Base-by-base conservation (phyloP, 2,329 filamentous ascomycete species). In the Aspergillus eucalypticola region DNA sequence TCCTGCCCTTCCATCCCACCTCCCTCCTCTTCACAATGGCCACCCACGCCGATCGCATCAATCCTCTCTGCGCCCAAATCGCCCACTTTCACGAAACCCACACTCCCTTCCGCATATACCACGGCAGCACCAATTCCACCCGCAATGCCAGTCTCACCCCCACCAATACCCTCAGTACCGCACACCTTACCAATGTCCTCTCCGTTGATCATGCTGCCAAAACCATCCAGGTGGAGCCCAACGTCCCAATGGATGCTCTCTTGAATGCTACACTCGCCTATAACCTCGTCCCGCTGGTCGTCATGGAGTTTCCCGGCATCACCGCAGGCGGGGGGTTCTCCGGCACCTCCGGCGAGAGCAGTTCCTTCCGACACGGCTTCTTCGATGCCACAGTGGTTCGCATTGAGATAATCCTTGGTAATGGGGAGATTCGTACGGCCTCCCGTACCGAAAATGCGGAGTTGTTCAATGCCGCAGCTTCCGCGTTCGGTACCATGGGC, bases 61-160 rank as follows among this genome's bases (percentile, higher is more conserved):
- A 10, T 7, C 5, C 53, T n/a, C n/a, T 55, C 4, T 13, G 38
- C 25, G 5, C n/a, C 11, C 39, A 44, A 35, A 44, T 55, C 25
- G 29, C 41, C n/a, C 53, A 11, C 17, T 86, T 85, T 73, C 70
- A 82, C 69, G 73, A 78, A 11, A 78, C 78, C 48, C 74, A 82
- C 57, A 76, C 83, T 69, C 84, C 88, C 2, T 92, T 90, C 75
- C 83, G 89, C n/a, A 88, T 92, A 70, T 90, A 87, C 67, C 90
- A 92, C 75, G 90, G 90, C 62, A 87, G 88, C 0, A 92, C 90
- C 25, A 92, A 91, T 77, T 90, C 86, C 74, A 92, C 90, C 39
- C 86, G 90, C 7, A 82, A 83, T 25, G 81, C 81, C 7, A 76
- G 79, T 19, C 80, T 65, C 52, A 63, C 57, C 5, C 51, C 58